A percentile compares a stretch with the other conserved stretches of the same genome.
phyloP scores from a whole-genome alignment of 2,329 filamentous ascomycete genomes.

The Microthyrium microscopicum region DNA sequence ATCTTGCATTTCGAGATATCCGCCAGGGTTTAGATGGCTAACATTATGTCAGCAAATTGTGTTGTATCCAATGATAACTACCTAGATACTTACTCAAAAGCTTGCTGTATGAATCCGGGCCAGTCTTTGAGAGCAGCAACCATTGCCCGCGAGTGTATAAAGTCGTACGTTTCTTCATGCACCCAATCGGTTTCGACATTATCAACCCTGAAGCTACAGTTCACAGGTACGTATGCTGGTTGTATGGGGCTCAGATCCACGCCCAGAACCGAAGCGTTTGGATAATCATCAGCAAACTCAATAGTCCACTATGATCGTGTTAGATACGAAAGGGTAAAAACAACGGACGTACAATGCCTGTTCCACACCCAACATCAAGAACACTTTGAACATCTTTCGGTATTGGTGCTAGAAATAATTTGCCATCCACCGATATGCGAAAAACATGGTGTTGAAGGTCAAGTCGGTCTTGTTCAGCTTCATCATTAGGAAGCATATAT shows the following conservation, averaged over 20 bases:
- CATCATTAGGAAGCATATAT: conserved; percentile 27
- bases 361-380: conserved; percentile 6
- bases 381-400: conserved; percentile 6
- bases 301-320: conserved; percentile 1
- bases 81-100: conserved; percentile 4
- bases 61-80: not conserved
- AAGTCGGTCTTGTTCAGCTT: conserved; percentile 24
- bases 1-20: conserved; percentile 2
- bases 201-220: conserved; percentile 12
- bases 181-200: conserved; percentile 12
- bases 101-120: conserved; percentile 4
- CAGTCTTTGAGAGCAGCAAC: conserved; percentile 3
- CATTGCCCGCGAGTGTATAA: conserved; percentile 11
- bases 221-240: conserved; percentile 10
- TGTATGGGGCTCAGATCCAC: conserved; percentile 5
- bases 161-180: conserved; percentile 11
- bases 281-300: conserved; percentile 5
- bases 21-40: conserved; percentile 2
- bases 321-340: not conserved
- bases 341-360: not conserved
- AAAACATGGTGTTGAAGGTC: conserved; percentile 12
- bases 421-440: not conserved
- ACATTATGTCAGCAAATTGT: not conserved
- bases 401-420: conserved; percentile 2
- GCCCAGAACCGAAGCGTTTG: conserved; percentile 1